Conservation (phyloP, 2,329 filamentous ascomycete genomes). For the Aspergillus candidus region DNA sequence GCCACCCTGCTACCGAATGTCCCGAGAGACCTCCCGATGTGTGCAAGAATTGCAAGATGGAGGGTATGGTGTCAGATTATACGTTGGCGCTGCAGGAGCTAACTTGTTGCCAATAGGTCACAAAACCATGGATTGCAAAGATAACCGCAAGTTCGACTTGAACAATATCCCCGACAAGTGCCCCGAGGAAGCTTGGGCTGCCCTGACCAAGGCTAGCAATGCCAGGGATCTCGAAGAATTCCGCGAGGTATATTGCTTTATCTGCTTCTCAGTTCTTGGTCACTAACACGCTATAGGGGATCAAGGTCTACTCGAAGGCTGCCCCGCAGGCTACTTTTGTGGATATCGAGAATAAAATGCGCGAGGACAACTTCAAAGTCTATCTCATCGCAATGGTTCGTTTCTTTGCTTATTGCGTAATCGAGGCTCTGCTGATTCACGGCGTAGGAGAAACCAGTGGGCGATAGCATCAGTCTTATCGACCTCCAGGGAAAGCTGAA, state of each 20-base stretch:
- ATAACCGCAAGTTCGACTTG: constrained; percentile 40
- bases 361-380: constrained; percentile 42
- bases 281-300: constrained; percentile 25
- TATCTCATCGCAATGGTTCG: constrained; percentile 49
- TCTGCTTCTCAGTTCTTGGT: neutral
- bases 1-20: constrained; percentile 41
- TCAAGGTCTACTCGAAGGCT: constrained; percentile 49
- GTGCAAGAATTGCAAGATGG: constrained; percentile 43
- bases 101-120: constrained; percentile 32
- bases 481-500: constrained; percentile 49
- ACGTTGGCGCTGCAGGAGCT: neutral
- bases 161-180: constrained; percentile 42
- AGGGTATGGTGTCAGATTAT: constrained; percentile 30
- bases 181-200: constrained; percentile 46
- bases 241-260: constrained; percentile 32
- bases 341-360: constrained; percentile 48
- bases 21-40: constrained; percentile 38
- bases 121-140: constrained; percentile 39
- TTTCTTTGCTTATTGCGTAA: neutral
- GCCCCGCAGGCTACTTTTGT: constrained; percentile 41
- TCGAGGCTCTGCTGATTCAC: constrained; percentile 6
- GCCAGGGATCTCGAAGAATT: constrained; percentile 48
- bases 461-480: constrained; percentile 45
- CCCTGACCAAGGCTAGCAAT: constrained; percentile 44
- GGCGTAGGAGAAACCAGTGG: constrained; percentile 37